Conservation (phyloP, 768 basidiomycete species). For the Lactarius vividus region DNA sequence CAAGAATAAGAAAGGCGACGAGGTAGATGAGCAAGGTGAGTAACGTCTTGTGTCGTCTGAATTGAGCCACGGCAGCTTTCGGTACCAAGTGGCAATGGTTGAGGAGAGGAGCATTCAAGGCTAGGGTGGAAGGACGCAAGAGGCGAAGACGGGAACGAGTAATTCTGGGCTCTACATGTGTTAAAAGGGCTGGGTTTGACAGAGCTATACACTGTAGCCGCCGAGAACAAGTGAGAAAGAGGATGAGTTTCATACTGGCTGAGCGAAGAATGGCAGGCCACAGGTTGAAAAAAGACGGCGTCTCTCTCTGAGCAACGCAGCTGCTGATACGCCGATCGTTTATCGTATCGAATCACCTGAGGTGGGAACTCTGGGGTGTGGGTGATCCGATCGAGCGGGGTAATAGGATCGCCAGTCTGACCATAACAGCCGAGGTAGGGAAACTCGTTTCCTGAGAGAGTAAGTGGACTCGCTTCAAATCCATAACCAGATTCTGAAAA, state of each 20-base stretch:
- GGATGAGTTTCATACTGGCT: constrained; percentile 1
- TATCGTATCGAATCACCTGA: constrained; percentile 28
- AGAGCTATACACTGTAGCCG: constrained; percentile 1
- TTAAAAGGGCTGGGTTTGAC: constrained; percentile 17
- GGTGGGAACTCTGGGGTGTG: constrained; percentile 33
- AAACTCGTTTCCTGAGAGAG: constrained; percentile 16
- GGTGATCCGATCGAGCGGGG: constrained; percentile 34
- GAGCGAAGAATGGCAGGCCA: constrained; percentile 2
- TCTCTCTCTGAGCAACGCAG: constrained; percentile 10
- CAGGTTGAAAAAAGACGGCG: constrained; percentile 7
- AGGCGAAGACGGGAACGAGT: constrained; percentile 23
- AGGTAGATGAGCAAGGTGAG: constrained; percentile 18
- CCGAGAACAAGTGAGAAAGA: neutral
- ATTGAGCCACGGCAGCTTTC: constrained; percentile 1
- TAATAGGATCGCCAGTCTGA: constrained; percentile 23
- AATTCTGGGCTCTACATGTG: constrained; percentile 15
- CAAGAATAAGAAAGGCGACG: constrained; percentile 26
- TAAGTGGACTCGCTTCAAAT: constrained; percentile 3
- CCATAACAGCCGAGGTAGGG: constrained; percentile 15
- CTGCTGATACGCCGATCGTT: constrained; percentile 3
- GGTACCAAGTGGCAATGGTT: constrained; percentile 8
- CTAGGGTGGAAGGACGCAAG: constrained; percentile 11
- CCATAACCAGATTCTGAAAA: constrained; percentile 26
- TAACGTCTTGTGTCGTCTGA: constrained; percentile 10
- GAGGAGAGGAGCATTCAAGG: neutral